Base-by-base conservation (phyloP, 1,284 basidiomycete species). In the Tylopilus orsonianus region DNA sequence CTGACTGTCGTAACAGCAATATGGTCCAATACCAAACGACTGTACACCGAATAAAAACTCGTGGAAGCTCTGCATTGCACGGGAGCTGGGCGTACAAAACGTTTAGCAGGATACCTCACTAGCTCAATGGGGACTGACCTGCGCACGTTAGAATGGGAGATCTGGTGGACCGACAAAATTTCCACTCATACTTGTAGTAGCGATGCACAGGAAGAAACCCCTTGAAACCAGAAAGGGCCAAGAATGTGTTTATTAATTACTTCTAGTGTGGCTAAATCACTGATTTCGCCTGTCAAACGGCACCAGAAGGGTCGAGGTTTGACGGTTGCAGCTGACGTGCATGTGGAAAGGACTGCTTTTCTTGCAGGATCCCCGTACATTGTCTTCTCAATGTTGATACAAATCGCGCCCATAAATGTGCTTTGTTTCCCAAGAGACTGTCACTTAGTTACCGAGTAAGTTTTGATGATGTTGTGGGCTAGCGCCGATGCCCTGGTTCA, bases 1-100 rank as follows among this genome's bases (percentile, higher is more conserved):
- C 19, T 66, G 62, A n/a, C 4, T 50, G 34, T 52, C 61, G 4
- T 36, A 52, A 36, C 61, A 67, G 26, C 33, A 45, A 35, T 32
- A 13, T 7, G 34, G 23, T 26, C 22, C 38, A 13, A 8, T 27
- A 23, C 33, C 53, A 5, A 26, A 20, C 3, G 22, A 30, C 9
- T 26, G 7, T n/a, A 18, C 3, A 22, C 35, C 19, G 4, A 8
- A 8, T 9, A 54, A 8, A 14, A 5, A 2, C 1, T 41, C 23
- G 10, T 2, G n/a, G 18, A 13, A 2, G n/a, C 8, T 22, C 22
- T 22, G 20, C 58, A 59, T 46, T 23, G 24, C 22, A 26, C n/a
- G 7, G 6, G 27, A 35, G 4, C 12, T 5, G 18, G 23, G 39
- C 20, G 35, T 34, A 23, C 19, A 23, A 33, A 5, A 18, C 16